Conservation (phyloP, 495 filamentous ascomycete species). For the Hypoxylon fragiforme region DNA sequence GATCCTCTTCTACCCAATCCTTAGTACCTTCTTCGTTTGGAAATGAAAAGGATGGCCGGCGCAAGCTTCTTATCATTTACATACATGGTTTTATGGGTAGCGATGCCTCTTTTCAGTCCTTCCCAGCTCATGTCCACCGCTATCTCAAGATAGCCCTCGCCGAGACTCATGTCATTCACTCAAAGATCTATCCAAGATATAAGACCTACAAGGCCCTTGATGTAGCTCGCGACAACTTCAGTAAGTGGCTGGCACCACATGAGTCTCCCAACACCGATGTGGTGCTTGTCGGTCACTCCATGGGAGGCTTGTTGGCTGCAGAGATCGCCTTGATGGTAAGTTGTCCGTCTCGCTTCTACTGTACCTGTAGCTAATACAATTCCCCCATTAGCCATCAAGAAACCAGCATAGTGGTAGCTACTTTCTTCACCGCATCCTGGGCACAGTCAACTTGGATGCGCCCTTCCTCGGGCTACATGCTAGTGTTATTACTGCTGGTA, state of each 20-base stretch:
- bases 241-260: slow-evolving; percentile 78
- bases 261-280: slow-evolving; percentile 76
- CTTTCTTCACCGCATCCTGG: slow-evolving; percentile 77
- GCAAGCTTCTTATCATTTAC: slow-evolving; percentile 78
- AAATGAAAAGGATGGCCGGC: slow-evolving; percentile 42
- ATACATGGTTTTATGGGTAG: slow-evolving; percentile 94
- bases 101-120: slow-evolving; percentile 83
- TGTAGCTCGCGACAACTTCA: slow-evolving; percentile 78
- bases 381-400: slow-evolving; percentile 24
- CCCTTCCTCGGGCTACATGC: slow-evolving; percentile 90
- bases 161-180: slow-evolving; percentile 79
- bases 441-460: slow-evolving; percentile 81
- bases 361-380: slow-evolving; percentile 28
- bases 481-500: slow-evolving; percentile 77
- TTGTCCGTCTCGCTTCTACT: slow-evolving; percentile 6
- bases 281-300: slow-evolving; percentile 83
- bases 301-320: slow-evolving; percentile 83
- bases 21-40: slow-evolving; percentile 54
- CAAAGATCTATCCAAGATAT: slow-evolving; percentile 91
- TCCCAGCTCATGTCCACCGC: slow-evolving; percentile 85
- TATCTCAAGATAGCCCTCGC: slow-evolving; percentile 67
- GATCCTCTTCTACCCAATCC: slow-evolving; percentile 66
- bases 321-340: slow-evolving; percentile 71
- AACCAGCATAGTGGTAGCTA: slow-evolving; percentile 34
- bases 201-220: slow-evolving; percentile 76